Percentiles rank a stretch among this genome's conserved stretches.
These are phyloP conservation scores for Lathyrus tuberosus DNA, from an alignment of 306 rosid species.

Conservation along the genomic window DNA sequence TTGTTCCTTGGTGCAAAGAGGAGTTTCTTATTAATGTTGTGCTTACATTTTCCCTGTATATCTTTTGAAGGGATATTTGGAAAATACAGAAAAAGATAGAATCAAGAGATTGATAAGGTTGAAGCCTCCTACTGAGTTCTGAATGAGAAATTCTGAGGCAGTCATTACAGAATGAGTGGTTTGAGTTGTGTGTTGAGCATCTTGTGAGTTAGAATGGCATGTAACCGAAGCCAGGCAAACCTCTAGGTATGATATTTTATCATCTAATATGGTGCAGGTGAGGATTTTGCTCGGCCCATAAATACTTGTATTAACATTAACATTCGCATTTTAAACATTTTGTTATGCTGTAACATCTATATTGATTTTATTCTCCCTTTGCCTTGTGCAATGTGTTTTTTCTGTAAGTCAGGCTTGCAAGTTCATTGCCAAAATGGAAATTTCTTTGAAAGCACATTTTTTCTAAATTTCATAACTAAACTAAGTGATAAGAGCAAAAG, in stretches of 20 bases:
- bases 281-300: conserved; percentile 26
- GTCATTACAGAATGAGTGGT: background rate
- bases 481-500: no score
- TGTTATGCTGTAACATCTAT: conserved; percentile 1
- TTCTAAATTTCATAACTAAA: no score
- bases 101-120: conserved; percentile 86
- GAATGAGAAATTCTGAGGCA: conserved; percentile 35
- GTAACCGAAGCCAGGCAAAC: conserved; percentile 11
- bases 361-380: conserved; percentile 24
- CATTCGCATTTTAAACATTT: conserved; percentile 1
- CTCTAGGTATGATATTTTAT: conserved; percentile 16
- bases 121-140: conserved; percentile 86
- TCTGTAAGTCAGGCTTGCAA: no score
- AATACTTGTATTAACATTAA: conserved; percentile 23
- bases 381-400: conserved; percentile 7
- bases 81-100: conserved; percentile 88
- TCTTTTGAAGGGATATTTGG: conserved; percentile 74
- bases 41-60: conserved; percentile 31
- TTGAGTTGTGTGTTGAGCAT: conserved; percentile 27
- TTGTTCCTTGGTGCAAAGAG: conserved; percentile 1
- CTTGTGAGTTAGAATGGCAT: conserved; percentile 24
- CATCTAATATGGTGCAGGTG: conserved; percentile 5
- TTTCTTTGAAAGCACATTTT: no score
- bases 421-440: no score
- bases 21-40: conserved; percentile 24